Percentiles rank a stretch among this genome's conserved stretches.
phyloP scores from a whole-genome alignment of 306 rosid genomes.

The Boehmeria nivea region DNA sequence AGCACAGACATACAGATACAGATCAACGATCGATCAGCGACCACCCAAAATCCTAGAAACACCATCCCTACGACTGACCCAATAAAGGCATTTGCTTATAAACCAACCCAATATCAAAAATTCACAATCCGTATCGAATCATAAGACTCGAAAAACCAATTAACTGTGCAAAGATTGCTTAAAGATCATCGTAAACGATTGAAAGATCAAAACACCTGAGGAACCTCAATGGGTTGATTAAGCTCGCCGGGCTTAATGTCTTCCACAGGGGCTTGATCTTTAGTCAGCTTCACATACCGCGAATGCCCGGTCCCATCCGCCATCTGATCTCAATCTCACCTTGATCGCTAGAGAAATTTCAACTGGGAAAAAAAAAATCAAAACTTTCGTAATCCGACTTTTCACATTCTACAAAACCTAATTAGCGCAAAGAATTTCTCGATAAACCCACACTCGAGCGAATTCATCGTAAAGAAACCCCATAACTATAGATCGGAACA shows the following conservation, averaged over 20 bases:
- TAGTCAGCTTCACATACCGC: conserved; percentile 77
- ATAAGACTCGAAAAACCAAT: background rate
- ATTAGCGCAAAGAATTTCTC: background rate
- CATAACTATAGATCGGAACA: background rate
- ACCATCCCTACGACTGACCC: too few relatives aligned
- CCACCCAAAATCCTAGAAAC: background rate
- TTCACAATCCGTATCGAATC: background rate
- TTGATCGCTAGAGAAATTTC: background rate
- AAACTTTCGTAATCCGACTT: background rate
- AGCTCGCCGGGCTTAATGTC: conserved; percentile 95
- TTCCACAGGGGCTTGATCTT: conserved; percentile 67
- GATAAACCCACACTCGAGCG: background rate
- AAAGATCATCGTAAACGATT: background rate
- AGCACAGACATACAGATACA: too few relatives aligned
- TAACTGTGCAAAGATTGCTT: background rate
- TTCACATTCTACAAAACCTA: background rate
- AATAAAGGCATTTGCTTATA: background rate
- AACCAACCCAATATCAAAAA: too few relatives aligned
- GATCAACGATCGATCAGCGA: too few relatives aligned
- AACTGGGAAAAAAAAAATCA: conserved; percentile 1
- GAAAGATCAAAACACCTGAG: conserved; percentile 54
- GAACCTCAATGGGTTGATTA: conserved; percentile 88
- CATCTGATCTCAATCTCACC: conserved; percentile 40
- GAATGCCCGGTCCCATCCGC: conserved; percentile 63
- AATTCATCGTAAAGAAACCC: background rate